Evolutionary conservation across 371 early-diverging fungal genomes (phyloP).

Genomic region (Mucor sp.): DNA sequence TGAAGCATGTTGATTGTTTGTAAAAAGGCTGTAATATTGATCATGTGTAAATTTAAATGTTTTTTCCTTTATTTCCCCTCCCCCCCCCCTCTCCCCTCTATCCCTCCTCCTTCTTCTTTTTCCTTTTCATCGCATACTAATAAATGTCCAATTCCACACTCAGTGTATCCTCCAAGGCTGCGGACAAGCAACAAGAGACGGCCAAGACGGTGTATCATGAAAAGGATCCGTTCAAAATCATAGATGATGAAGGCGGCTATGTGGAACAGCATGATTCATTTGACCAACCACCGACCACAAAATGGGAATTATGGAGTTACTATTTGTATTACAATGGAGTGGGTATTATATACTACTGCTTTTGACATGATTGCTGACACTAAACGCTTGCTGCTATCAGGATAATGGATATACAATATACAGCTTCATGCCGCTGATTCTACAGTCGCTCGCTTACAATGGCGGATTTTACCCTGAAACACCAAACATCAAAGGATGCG

Average conservation of each 20-base stretch:
- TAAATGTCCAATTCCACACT: neutral
- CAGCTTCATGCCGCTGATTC: slow-evolving; percentile 45
- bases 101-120: neutral
- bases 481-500: slow-evolving; percentile 28
- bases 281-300: slow-evolving; percentile 41
- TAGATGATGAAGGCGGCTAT: neutral
- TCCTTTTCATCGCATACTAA: neutral
- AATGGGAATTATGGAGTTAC: slow-evolving; percentile 48
- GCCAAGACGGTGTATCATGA: neutral
- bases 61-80: neutral
- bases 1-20: neutral
- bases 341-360: slow-evolving; percentile 7
- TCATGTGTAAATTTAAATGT: neutral
- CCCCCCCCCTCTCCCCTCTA: neutral
- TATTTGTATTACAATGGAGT: slow-evolving; percentile 58
- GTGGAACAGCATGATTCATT: neutral
- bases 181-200: neutral
- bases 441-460: slow-evolving; percentile 40
- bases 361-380: too few relatives aligned
- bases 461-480: slow-evolving; percentile 39
- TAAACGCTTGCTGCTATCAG: slow-evolving; percentile 16
- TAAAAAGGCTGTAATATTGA: neutral
- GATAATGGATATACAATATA: slow-evolving; percentile 53
- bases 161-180: neutral
- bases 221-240: slow-evolving; percentile 8